Percentiles rank a stretch among this genome's conserved stretches.
Conservation (phyloP, 805 yeast species). For the Schwanniomyces polymorphus region DNA sequence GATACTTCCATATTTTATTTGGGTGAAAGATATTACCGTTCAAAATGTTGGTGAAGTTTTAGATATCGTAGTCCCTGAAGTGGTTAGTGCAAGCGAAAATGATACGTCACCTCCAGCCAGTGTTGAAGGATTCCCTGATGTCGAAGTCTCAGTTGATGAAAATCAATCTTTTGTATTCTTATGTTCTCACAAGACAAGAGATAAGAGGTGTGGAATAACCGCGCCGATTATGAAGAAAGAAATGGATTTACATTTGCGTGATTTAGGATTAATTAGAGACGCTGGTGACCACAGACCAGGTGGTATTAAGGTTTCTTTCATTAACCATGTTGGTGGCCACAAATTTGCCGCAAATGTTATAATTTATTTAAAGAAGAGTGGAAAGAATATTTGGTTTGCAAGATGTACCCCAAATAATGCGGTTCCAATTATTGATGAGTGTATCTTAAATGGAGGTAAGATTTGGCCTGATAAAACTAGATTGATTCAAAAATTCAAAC, state of each 20-base stretch:
- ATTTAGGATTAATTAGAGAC: conserved; percentile 73
- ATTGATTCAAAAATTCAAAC: conserved; percentile 51
- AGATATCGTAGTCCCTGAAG: conserved; percentile 40
- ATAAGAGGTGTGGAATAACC: conserved; percentile 89
- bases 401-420: conserved; percentile 78
- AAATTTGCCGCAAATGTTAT: conserved; percentile 89
- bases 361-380: conserved; percentile 62
- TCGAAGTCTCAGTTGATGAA: conserved; percentile 35
- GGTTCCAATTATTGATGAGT: conserved; percentile 70
- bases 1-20: conserved; percentile 71
- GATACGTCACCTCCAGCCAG: neutral
- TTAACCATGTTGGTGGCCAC: conserved; percentile 95
- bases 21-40: conserved; percentile 54
- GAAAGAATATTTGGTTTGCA: conserved; percentile 87
- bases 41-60: conserved; percentile 46
- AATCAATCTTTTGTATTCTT: conserved; percentile 54
- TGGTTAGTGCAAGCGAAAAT: conserved; percentile 18
- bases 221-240: conserved; percentile 88
- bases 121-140: conserved; percentile 20
- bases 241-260: conserved; percentile 70
- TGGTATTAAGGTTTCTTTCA: conserved; percentile 70
- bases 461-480: conserved; percentile 75
- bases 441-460: conserved; percentile 64
- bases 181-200: conserved; percentile 90
- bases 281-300: conserved; percentile 68